Base-by-base conservation (phyloP, 305 asterid genomes). In the Fraxinus platypoda region DNA sequence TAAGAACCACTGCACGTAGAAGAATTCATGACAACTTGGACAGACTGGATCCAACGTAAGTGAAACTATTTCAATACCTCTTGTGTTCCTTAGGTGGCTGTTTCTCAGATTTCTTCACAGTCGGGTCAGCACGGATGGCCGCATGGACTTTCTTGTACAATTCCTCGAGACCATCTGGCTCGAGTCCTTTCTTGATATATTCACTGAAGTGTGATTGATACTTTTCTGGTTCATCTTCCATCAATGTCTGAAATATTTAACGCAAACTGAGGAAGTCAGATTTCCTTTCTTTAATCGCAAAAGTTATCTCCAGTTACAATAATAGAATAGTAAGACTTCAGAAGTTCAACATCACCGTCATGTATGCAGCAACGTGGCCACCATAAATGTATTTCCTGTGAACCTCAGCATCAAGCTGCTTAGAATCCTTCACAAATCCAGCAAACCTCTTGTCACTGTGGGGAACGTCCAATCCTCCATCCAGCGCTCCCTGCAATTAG, bases 391-490 rank as follows among this genome's bases (percentile, higher is more conserved):
- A 90, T 73, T 92, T 92, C 82, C 90, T 85, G 83, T 92, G 97
- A 62, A 84, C 89, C 66, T 90, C 94, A 17, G 91, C 90, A 79
- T 92, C 92, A 23, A 92, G 97, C 43, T 89, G 89, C 86, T 92
- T 92, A 25, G 85, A 76, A 6, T 92, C 94, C 90, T 90, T 92
- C 6, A 73, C 35, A 35, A 86, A 92, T 64, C 95, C 95, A 62
- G 94, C 93, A 86, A 90, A 91, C 84, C 93, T 90, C 87, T 91
- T 90, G 57, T 91, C 93, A 30, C 95, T 86, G 82, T 91, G 95
- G 79, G 94, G 94, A 68, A 91, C 87, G 77, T 92, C 97, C 37
- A 91, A 77, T 0, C 95, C 95, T 79, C 95, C 95, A 79, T 91
- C 95, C 59, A 92, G 46, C 0, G 94, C 97, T 23, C 93, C 93